Base-by-base conservation (phyloP, 495 filamentous ascomycete species). In the Xylaria longipes region DNA sequence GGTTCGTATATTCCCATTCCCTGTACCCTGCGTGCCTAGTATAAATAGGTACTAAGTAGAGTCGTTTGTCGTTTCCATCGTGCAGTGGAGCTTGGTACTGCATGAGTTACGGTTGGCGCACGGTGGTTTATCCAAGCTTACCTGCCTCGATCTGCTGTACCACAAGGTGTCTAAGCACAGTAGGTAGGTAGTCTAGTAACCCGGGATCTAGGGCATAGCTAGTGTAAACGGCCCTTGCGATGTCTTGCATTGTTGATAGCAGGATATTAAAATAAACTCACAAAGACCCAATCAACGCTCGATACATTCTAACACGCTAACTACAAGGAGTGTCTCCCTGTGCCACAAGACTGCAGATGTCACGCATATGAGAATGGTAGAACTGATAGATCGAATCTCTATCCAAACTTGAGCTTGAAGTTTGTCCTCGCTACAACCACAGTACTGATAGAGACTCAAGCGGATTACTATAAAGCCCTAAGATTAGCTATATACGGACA, bases 401-500 rank as follows among this genome's bases (percentile, higher is more conserved):
- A 31, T 31, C 7, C 52, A 25, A 12, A 29, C 31, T 31, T 25
- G 22, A 27, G 11, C 39, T 12, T 52, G 46, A 12, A 22, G 9
- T 22, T 22, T 50, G n/a, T 48, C 8, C 7, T 50, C 46, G 46
- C 46, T 22, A 50, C n/a, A 50, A 22, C 46, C 22, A 22, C n/a
- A 1, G 50, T 25, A 27, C 50, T 20, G 50, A 39, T 62, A 25
- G 14, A 60, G 20, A 3, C 57, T n/a, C 15, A 7, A 35, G 57
- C 6, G 22, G 60, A 63, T 63, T 63, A 63, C 60, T 63, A 65
- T n/a, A n/a, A n/a, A n/a, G n/a, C n/a, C n/a, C 14, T 64, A 65
- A 65, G 9, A 1, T 2, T 22, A 48, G 7, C 27, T 65, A 65
- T 15, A 35, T 48, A 33, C 29, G 8, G 57, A 12, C 6, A 60